Evolutionary conservation across 2,329 filamentous ascomycete species (phyloP).

Genomic region (Fusarium sacchari): DNA sequence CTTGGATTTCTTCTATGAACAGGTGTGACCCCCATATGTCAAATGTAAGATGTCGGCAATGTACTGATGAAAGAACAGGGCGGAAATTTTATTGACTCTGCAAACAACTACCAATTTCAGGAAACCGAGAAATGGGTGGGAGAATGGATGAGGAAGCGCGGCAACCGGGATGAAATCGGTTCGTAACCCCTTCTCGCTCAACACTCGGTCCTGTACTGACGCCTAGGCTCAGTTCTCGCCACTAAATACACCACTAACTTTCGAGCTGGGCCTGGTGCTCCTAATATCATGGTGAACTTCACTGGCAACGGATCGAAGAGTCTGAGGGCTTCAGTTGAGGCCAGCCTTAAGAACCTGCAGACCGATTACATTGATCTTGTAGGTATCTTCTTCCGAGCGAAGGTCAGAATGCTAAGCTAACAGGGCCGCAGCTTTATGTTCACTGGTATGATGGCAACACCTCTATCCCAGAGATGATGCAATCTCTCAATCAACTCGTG

Average conservation of each 20-base stretch:
- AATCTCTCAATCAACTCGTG: conserved; percentile 71
- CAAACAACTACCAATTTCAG: conserved; percentile 73
- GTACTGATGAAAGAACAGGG: conserved; percentile 39
- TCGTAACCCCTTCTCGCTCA: conserved; percentile 29
- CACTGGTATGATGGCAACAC: conserved; percentile 77
- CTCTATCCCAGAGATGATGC: conserved; percentile 75
- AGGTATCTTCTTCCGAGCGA: conserved; percentile 16
- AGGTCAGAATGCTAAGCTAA: neutral
- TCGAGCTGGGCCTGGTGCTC: conserved; percentile 52
- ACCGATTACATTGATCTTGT: conserved; percentile 76
- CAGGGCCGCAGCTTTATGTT: conserved; percentile 59
- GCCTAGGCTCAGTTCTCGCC: conserved; percentile 64
- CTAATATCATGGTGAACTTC: conserved; percentile 61
- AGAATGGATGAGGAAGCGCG: conserved; percentile 73
- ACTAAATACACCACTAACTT: conserved; percentile 75
- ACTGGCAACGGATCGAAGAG: conserved; percentile 71
- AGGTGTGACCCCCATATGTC: conserved; percentile 49
- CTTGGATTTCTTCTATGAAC: conserved; percentile 72
- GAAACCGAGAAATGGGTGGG: conserved; percentile 75
- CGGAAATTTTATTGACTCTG: conserved; percentile 79
- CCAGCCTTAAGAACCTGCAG: conserved; percentile 68
- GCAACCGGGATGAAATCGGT: conserved; percentile 73
- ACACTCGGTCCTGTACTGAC: neutral
- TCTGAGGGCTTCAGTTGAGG: conserved; percentile 63
- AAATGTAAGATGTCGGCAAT: neutral